Evolutionary conservation across 768 basidiomycete species (phyloP).

Genomic region (Crucibulum laeve): DNA sequence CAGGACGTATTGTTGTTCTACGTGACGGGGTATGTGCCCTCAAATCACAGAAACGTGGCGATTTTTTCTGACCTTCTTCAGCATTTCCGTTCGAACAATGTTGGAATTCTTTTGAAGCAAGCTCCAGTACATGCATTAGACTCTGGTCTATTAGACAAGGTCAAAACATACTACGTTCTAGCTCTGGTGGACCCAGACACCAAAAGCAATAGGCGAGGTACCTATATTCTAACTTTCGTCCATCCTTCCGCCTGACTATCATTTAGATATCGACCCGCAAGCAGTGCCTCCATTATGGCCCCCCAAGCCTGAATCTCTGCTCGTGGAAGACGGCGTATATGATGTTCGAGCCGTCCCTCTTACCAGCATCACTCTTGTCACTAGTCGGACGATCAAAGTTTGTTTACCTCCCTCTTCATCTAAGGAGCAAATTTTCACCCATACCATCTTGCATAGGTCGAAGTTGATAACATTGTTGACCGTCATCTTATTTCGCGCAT

Average conservation of each 20-base stretch:
- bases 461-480: constrained; percentile 65
- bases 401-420: not conserved
- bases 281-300: constrained; percentile 79
- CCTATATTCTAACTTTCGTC: not conserved
- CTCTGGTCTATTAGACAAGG: constrained; percentile 40
- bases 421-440: not conserved
- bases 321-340: constrained; percentile 53
- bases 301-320: constrained; percentile 41
- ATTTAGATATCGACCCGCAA: constrained; percentile 52
- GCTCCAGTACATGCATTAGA: constrained; percentile 44
- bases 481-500: constrained; percentile 59
- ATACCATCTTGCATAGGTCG: constrained; percentile 42
- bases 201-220: constrained; percentile 54
- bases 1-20: constrained; percentile 81
- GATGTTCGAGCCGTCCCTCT: constrained; percentile 63
- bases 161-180: constrained; percentile 62
- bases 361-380: constrained; percentile 73
- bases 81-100: constrained; percentile 72
- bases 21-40: constrained; percentile 64
- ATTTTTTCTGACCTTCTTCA: constrained; percentile 21
- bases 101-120: constrained; percentile 68
- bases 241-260: not conserved
- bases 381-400: constrained; percentile 70
- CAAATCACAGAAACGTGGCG: not conserved
- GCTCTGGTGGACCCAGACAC: constrained; percentile 64